These are phyloP conservation scores for Pseudisothecium myosuroides DNA, from an alignment of 225 moss, liverwort and hornwort species.

Conservation along the genomic window DNA sequence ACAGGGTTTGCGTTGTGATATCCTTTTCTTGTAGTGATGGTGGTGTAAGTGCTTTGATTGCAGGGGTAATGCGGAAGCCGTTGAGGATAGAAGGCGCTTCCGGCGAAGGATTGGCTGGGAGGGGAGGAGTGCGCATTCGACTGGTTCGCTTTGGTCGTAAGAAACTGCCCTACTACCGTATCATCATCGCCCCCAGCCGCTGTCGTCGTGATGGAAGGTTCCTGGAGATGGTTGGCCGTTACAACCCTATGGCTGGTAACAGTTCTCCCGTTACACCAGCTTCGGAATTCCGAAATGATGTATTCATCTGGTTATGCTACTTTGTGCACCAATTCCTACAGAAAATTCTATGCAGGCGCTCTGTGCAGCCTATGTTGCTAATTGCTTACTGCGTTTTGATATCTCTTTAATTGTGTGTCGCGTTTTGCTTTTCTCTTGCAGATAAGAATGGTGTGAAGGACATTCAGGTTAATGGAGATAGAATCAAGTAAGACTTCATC, in stretches of 20 bases:
- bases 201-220: conserved; percentile 75
- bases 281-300: background rate
- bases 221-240: conserved; percentile 77
- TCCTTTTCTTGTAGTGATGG: background rate
- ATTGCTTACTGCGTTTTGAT: background rate
- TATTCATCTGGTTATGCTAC: background rate
- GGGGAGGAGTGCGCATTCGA: conserved; percentile 58
- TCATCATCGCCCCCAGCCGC: conserved; percentile 60
- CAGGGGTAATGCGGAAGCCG: conserved; percentile 9
- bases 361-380: background rate
- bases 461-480: conserved; percentile 66
- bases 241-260: conserved; percentile 70
- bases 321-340: background rate
- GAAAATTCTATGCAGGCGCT: background rate
- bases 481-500: conserved; percentile 52
- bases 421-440: background rate
- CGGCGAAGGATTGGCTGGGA: conserved; percentile 18
- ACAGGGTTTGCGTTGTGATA: background rate
- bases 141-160: conserved; percentile 69
- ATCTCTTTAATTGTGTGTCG: background rate
- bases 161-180: conserved; percentile 79
- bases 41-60: background rate
- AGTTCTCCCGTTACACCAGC: background rate
- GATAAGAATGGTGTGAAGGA: conserved; percentile 78
- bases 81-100: conserved; percentile 14